Evolutionary conservation across 1,139 yeast genomes (phyloP).

Genomic region (Lodderomyces orthopsilosis): DNA sequence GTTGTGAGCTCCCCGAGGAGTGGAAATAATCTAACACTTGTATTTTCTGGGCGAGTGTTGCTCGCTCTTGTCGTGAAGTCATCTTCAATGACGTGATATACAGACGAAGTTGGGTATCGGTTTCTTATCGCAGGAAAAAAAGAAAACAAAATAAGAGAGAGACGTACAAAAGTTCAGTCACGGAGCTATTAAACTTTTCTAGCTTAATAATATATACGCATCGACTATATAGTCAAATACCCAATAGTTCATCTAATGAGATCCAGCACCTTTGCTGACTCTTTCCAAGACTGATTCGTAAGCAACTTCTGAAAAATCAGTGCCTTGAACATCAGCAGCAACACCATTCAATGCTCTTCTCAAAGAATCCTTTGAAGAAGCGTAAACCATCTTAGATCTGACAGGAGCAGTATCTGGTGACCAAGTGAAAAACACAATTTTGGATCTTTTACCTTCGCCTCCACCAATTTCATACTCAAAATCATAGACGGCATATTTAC

Average conservation of each 20-base stretch:
- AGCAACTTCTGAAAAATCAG: conserved; percentile 95
- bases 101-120: too few relatives aligned
- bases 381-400: conserved; percentile 95
- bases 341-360: conserved; percentile 97
- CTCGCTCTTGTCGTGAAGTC: conserved; percentile 42
- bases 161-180: too few relatives aligned
- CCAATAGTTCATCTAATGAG: too few relatives aligned
- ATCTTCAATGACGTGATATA: neutral
- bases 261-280: conserved; percentile 52
- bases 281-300: conserved; percentile 88
- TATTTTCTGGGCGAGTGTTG: conserved; percentile 57
- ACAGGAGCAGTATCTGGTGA: conserved; percentile 97
- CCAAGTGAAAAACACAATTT: conserved; percentile 94
- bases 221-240: too few relatives aligned
- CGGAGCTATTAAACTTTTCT: neutral
- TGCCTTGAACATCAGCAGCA: conserved; percentile 92
- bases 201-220: neutral
- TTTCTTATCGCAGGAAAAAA: neutral
- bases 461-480: conserved; percentile 88
- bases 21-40: conserved; percentile 53
- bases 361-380: conserved; percentile 94
- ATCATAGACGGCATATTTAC: conserved; percentile 95
- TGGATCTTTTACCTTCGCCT: conserved; percentile 95
- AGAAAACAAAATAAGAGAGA: neutral
- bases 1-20: conserved; percentile 49